Percentiles rank a stretch among this genome's conserved stretches.
Conservation (phyloP, 2,329 filamentous ascomycete genomes). For the Ramularia endophylla region DNA sequence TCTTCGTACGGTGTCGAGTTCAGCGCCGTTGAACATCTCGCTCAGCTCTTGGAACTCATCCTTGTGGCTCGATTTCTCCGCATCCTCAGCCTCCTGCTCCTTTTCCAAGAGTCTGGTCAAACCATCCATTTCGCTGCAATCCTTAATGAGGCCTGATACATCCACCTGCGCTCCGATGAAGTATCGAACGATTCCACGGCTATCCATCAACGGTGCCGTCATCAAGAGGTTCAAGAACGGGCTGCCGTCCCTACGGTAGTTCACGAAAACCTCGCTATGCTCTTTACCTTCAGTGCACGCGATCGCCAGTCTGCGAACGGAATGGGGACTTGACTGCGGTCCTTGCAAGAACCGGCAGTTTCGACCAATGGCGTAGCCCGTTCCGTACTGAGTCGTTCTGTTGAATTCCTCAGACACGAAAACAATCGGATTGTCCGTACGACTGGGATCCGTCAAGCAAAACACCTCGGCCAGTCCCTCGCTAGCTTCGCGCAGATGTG, state of each 20-base stretch:
- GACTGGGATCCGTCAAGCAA: slow-evolving; percentile 67
- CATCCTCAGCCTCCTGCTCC: slow-evolving; percentile 28
- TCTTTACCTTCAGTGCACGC: slow-evolving; percentile 60
- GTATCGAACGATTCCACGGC: slow-evolving; percentile 60
- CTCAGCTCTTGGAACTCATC: slow-evolving; percentile 61
- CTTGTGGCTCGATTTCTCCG: slow-evolving; percentile 38
- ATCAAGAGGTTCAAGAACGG: slow-evolving; percentile 73
- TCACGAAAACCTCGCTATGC: slow-evolving; percentile 67
- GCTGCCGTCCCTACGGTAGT: slow-evolving; percentile 68
- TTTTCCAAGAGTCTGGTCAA: slow-evolving; percentile 38
- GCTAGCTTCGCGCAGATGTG: slow-evolving; percentile 60
- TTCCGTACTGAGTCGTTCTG: slow-evolving; percentile 67
- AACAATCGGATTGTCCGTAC: slow-evolving; percentile 68
- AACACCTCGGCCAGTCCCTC: slow-evolving; percentile 73
- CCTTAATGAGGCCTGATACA: slow-evolving; percentile 61
- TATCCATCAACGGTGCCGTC: slow-evolving; percentile 66
- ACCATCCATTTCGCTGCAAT: slow-evolving; percentile 59
- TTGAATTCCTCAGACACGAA: slow-evolving; percentile 75
- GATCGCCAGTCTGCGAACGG: slow-evolving; percentile 56
- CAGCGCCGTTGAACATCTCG: slow-evolving; percentile 63
- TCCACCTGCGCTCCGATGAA: slow-evolving; percentile 69
- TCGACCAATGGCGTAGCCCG: slow-evolving; percentile 65
- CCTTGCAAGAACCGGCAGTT: slow-evolving; percentile 78
- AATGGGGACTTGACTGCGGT: slow-evolving; percentile 60
- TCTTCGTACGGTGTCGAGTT: slow-evolving; percentile 59